Percentiles rank a stretch among this genome's conserved stretches.
Conservation (phyloP, 768 basidiomycete genomes). For the Sistotremastrum niveocremeum region DNA sequence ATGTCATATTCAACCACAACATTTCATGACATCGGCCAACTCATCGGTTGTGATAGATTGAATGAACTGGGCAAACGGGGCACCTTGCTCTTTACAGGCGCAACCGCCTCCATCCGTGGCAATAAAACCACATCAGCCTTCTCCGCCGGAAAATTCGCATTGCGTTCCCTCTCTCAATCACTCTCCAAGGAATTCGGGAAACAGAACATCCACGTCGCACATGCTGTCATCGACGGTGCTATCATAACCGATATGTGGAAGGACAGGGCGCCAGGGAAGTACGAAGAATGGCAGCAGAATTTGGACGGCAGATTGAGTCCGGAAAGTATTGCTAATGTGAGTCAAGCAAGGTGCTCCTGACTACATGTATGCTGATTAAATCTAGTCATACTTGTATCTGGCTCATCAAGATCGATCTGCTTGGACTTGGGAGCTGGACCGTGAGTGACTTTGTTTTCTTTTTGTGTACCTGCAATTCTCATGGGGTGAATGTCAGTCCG, state of each 20-base stretch:
- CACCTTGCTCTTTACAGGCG: constrained; percentile 58
- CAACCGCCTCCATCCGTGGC: constrained; percentile 53
- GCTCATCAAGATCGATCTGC: constrained; percentile 56
- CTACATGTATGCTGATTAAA: not conserved
- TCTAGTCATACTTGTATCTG: constrained; percentile 52
- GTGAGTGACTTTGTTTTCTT: constrained; percentile 26
- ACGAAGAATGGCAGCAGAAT: constrained; percentile 30
- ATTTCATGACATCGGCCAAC: too few species aligned
- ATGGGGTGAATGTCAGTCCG: constrained; percentile 21
- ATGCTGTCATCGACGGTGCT: constrained; percentile 64
- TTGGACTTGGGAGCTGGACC: constrained; percentile 71
- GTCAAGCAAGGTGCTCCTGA: constrained; percentile 7
- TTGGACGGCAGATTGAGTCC: constrained; percentile 39
- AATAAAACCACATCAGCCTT: constrained; percentile 48
- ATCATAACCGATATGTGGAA: constrained; percentile 18
- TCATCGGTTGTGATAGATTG: too few species aligned
- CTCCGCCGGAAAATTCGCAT: constrained; percentile 48
- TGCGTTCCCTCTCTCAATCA: constrained; percentile 54
- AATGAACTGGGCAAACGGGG: constrained; percentile 34
- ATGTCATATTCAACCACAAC: too few species aligned
- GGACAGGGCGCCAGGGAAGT: constrained; percentile 18
- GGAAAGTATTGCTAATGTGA: constrained; percentile 55
- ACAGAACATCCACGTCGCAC: constrained; percentile 52
- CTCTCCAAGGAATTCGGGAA: constrained; percentile 64
- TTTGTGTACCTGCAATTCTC: not conserved